Conservation (phyloP, 202 grass and related monocot genomes). For the Eragrostis tef region DNA sequence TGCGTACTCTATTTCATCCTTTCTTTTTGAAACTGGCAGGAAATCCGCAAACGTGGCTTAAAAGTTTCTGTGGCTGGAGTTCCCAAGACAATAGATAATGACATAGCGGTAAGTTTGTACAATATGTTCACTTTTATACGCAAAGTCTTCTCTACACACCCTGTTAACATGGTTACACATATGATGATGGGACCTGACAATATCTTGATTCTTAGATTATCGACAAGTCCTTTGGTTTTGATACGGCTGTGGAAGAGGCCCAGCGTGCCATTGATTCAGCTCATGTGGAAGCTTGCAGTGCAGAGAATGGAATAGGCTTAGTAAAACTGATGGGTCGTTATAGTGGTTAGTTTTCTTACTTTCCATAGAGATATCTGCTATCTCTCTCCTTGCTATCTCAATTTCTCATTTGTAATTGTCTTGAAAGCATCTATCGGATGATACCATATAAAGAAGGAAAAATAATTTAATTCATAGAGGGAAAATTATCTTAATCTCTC, state of each 20-base stretch:
- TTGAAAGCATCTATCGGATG: background rate
- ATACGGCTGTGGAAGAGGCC: constrained; percentile 94
- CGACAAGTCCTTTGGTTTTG: constrained; percentile 97
- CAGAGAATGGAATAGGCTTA: constrained; percentile 90
- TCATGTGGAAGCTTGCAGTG: constrained; percentile 93
- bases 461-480: background rate
- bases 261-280: constrained; percentile 95
- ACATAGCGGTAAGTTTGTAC: constrained; percentile 71
- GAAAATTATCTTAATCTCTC: background rate
- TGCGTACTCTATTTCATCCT: too few relatives aligned
- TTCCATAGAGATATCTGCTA: constrained; percentile 13
- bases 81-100: constrained; percentile 98
- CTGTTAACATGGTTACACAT: constrained; percentile 15
- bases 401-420: background rate
- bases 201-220: constrained; percentile 72
- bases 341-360: constrained; percentile 72
- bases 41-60: constrained; percentile 86
- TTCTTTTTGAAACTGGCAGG: constrained; percentile 58
- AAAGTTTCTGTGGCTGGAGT: constrained; percentile 82
- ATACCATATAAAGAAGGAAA: background rate
- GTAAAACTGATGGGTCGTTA: constrained; percentile 98
- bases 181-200: background rate
- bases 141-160: background rate
- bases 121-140: constrained; percentile 19
- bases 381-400: constrained; percentile 21